These are phyloP conservation scores for Ruellia speciosa DNA, from an alignment of 305 asterid genomes.

Conservation along the genomic window DNA sequence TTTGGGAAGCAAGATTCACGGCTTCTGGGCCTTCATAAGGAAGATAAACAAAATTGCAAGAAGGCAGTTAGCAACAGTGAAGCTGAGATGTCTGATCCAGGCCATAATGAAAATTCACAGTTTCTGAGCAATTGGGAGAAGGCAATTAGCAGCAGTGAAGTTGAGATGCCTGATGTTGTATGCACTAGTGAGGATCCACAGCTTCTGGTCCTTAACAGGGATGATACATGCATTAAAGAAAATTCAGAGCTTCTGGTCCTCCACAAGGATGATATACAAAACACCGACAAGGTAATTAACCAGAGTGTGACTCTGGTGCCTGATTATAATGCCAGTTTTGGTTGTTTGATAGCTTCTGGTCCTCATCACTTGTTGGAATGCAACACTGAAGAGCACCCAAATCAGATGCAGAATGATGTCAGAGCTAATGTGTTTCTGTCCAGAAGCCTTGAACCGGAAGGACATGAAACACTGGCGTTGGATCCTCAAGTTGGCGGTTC, in stretches of 20 bases:
- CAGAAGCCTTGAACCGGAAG: slow-evolving; percentile 19
- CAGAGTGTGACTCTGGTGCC: not conserved
- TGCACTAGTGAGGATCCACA: not conserved
- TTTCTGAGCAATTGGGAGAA: too few species aligned
- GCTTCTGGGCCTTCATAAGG: too few species aligned
- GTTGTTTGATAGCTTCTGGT: slow-evolving; percentile 12
- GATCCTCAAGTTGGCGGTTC: slow-evolving; percentile 18
- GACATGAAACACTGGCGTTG: slow-evolving; percentile 7
- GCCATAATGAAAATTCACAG: too few species aligned
- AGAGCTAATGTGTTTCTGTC: slow-evolving; percentile 19
- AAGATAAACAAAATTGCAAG: too few species aligned
- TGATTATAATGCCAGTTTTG: not conserved
- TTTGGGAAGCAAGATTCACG: too few species aligned
- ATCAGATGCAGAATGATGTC: slow-evolving; percentile 19
- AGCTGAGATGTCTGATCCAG: too few species aligned
- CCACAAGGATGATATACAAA: not conserved
- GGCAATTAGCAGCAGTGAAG: too few species aligned
- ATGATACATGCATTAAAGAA: not conserved
- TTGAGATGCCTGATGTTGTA: not conserved
- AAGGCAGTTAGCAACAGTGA: too few species aligned
- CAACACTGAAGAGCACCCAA: slow-evolving; percentile 17
- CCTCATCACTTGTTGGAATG: slow-evolving; percentile 9
- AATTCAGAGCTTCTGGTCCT: not conserved
- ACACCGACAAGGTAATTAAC: not conserved
- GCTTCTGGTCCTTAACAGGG: not conserved